phyloP scores from a whole-genome alignment of 225 moss, liverwort and hornwort species.

The Thuidium tamariscinum region DNA sequence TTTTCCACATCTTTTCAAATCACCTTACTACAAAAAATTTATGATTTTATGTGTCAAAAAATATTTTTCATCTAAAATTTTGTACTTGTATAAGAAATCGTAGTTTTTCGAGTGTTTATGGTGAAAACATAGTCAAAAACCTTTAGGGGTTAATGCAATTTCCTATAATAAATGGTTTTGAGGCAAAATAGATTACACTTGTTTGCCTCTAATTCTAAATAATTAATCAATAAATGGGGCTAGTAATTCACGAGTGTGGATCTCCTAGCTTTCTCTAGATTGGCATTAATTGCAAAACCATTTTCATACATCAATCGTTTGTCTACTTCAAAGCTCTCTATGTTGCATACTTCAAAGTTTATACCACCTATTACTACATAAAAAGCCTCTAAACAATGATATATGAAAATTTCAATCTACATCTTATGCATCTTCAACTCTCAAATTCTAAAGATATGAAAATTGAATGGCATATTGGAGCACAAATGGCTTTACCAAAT shows the following conservation, averaged over 20 bases:
- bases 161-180: neutral
- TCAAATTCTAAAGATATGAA: neutral
- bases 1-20: too few relatives aligned
- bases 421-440: neutral
- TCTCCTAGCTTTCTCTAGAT: neutral
- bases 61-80: too few relatives aligned
- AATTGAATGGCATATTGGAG: neutral
- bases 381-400: neutral
- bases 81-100: too few relatives aligned
- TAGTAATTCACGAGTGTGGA: neutral
- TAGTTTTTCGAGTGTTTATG: too few relatives aligned
- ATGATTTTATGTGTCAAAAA: too few relatives aligned
- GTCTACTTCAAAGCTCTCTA: neutral
- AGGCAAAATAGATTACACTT: neutral
- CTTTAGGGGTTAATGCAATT: too few relatives aligned
- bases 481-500: neutral
- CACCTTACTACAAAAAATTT: too few relatives aligned
- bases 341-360: neutral
- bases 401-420: neutral
- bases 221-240: accelerated
- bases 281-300: neutral
- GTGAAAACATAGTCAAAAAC: too few relatives aligned
- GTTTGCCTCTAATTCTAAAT: neutral
- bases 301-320: accelerated
- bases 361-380: neutral